Evolutionary conservation across 805 yeast species (phyloP).

Genomic region (Candida nemodendra): DNA sequence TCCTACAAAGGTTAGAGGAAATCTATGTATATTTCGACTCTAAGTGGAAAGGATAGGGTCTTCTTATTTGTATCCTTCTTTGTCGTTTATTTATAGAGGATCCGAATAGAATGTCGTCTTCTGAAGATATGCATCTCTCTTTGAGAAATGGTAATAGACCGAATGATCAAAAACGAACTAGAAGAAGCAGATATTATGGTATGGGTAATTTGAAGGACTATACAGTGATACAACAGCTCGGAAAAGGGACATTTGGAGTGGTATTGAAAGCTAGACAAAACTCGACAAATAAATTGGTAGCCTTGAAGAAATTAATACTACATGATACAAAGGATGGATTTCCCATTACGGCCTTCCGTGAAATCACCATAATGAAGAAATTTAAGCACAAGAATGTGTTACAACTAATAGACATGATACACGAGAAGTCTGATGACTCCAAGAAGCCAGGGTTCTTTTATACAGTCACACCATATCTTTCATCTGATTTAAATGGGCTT

Average conservation of each 20-base stretch:
- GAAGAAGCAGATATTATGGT: conserved; percentile 20
- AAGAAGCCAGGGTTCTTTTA: conserved; percentile 49
- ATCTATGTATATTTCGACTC: too few species aligned
- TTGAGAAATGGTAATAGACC: not conserved
- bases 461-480: conserved; percentile 91
- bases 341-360: conserved; percentile 94
- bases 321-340: conserved; percentile 78
- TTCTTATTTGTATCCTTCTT: too few species aligned
- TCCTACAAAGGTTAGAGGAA: too few species aligned
- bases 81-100: too few species aligned
- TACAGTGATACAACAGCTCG: conserved; percentile 45
- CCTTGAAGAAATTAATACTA: conserved; percentile 81
- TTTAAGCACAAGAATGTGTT: conserved; percentile 70
- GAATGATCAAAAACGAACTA: not conserved
- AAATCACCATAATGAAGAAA: conserved; percentile 75
- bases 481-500: conserved; percentile 86
- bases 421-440: conserved; percentile 39
- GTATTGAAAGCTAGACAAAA: conserved; percentile 74
- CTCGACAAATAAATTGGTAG: conserved; percentile 63
- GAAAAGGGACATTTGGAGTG: conserved; percentile 88
- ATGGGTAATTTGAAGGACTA: conserved; percentile 35
- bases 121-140: too few species aligned
- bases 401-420: conserved; percentile 76
- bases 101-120: too few species aligned
- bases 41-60: too few species aligned